These are phyloP conservation scores for Trypethelium eluteriae DNA, from an alignment of 495 filamentous ascomycete genomes.

Conservation along the genomic window DNA sequence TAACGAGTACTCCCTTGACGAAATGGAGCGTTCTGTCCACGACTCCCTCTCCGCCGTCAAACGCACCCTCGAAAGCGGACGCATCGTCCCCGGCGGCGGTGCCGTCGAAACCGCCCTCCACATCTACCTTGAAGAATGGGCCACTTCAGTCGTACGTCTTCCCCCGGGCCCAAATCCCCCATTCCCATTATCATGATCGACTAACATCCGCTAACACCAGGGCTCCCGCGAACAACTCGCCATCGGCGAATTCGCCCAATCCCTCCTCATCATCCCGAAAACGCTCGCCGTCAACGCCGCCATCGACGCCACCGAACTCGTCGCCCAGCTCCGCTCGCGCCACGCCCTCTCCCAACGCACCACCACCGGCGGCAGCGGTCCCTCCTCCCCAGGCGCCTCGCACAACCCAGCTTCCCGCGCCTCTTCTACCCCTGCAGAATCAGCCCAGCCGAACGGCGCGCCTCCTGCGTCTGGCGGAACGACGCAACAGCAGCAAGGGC, in stretches of 20 bases:
- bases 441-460: neutral
- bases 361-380: neutral
- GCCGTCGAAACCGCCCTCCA: slow-evolving; percentile 98
- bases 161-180: neutral
- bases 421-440: neutral
- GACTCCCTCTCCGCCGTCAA: slow-evolving; percentile 96
- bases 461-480: neutral
- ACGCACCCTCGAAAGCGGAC: slow-evolving; percentile 91
- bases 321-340: slow-evolving; percentile 87
- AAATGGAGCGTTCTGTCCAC: slow-evolving; percentile 98
- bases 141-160: slow-evolving; percentile 75
- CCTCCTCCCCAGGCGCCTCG: too few species aligned
- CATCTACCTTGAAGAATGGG: slow-evolving; percentile 98
- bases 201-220: slow-evolving; percentile 28
- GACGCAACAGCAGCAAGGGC: too few species aligned
- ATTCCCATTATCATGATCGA: neutral
- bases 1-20: slow-evolving; percentile 95
- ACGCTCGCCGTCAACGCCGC: slow-evolving; percentile 95
- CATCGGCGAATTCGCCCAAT: slow-evolving; percentile 93
- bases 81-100: slow-evolving; percentile 91
- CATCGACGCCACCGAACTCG: slow-evolving; percentile 89
- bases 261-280: slow-evolving; percentile 90
- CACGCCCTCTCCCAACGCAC: slow-evolving; percentile 91
- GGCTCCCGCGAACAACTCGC: slow-evolving; percentile 96
- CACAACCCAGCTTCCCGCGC: neutral